Base-by-base conservation (phyloP, 306 rosid genomes). In the Inga oerstediana region DNA sequence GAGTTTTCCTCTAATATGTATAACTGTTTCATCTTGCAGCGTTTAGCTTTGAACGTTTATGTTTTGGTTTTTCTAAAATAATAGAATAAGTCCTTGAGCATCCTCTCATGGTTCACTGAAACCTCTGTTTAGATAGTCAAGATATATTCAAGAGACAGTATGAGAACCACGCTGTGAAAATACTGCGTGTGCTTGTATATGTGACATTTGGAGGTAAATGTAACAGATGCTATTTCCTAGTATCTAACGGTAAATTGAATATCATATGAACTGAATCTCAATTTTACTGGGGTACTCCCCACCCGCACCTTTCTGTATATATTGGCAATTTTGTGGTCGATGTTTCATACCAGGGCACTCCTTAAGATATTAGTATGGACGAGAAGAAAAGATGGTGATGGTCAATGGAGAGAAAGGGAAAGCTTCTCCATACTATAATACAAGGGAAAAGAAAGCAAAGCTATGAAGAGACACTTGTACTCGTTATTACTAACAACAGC, bases 1-100 rank as follows among this genome's bases (percentile, higher is more conserved):
- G 67, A 82, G 91, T 81, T 81, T 68, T 59, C 80, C 65, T 68
- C 52, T 79, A 83, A 74, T 80, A 64, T 76, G 44, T 59, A 66
- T 74, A 48, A 7, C 41, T 37, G n/a, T 64, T 73, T 58, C 39
- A 58, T 80, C 39, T 61, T 46, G 34, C 10, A 59, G 59, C 22
- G 8, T 13, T 62, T 37, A 27, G 19, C 35, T 52, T 75, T 17
- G 65, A 78, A 24, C 72, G 7, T 80, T 62, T 59, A 9, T 11
- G 24, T 64, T 64, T 64, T 64, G 2, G 3, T 9, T 34, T 65
- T 13, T 65, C 20, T 30, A 65, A 65, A 34, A 56, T 44, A 46
- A 30, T 64, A 66, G 74, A 46, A 48, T 78, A 24, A 61, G 19
- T 30, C 59, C 67, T 35, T 52, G 82, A 22, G 51, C 71, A 71